Evolutionary conservation across 345 rosid species (phyloP), one percentile per base, ranked within the genome.

Genomic region (Orychophragmus violaceus): DNA sequence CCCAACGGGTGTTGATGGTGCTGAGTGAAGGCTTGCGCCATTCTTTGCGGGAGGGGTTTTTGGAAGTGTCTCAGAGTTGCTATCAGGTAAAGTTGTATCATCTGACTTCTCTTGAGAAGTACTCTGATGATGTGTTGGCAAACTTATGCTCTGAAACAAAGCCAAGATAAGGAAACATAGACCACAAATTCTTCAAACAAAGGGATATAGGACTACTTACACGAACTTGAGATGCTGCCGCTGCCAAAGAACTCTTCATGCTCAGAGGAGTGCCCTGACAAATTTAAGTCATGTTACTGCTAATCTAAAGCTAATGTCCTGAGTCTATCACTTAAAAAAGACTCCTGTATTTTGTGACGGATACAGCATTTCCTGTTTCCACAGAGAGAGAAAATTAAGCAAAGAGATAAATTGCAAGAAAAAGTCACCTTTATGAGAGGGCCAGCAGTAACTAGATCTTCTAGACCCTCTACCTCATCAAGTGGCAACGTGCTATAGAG

Each of bases 381-480:
- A 54, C 37, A 41, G 17, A 61, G 30, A 62, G 12, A 8, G 32
- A 62, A 17, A 21, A 16, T 11, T 48, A 54, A 62, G 54, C 37
- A 46, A 54, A 44, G n/a, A 13, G 27, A 68, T 27, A 68, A 55
- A 57, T 14, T 49, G 39, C 66, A 56, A 62, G 49, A 57, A 57
- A 68, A 17, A 16, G 44, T 81, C 77, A 88, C 99, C 99, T 90
- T 94, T 36, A 80, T 79, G 64, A 84, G 88, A 70, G 97, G 89
- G 56, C 86, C 92, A 54, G 85, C 78, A 22, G 84, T 64, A 65
- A 86, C 99, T 67, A 89, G 71, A 64, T 91, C 99, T 87, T 95
- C 99, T 81, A 90, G 99, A 68, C 94, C 79, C 71, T 91, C 99
- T 74, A 88, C 95, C 73, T 88, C 87, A 75, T 91, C 99, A 62